Conservation (phyloP, 441 rosid genomes). For the Pelargonium citronellum region DNA sequence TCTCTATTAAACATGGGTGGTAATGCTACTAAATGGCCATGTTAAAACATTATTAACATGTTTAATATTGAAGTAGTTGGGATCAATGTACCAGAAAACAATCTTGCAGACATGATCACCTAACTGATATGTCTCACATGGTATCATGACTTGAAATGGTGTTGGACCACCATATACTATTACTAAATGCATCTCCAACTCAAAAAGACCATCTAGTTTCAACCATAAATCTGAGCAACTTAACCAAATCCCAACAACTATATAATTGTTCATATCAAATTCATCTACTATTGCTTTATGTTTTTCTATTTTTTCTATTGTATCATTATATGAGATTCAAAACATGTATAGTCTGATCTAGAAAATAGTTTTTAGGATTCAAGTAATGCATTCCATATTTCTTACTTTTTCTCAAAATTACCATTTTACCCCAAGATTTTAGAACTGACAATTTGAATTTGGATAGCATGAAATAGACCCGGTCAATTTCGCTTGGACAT, state of each 20-base stretch:
- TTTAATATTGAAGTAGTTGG: neutral
- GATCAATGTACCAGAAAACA: neutral
- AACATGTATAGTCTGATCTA: neutral
- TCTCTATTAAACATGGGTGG: too few relatives aligned
- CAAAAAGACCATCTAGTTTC: neutral
- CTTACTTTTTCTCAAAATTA: too few relatives aligned
- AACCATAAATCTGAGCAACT: neutral
- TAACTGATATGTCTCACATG: slow-evolving; percentile 1
- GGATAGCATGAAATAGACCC: too few relatives aligned
- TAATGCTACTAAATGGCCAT: too few relatives aligned
- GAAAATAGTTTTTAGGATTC: too few relatives aligned
- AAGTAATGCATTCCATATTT: too few relatives aligned
- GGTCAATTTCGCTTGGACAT: too few relatives aligned
- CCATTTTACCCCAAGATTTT: too few relatives aligned
- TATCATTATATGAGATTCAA: neutral
- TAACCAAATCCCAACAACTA: neutral
- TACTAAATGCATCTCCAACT: neutral
- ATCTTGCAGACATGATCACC: neutral
- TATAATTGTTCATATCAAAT: neutral
- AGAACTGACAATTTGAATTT: too few relatives aligned
- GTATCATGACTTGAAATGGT: slow-evolving; percentile 2
- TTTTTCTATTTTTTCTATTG: neutral
- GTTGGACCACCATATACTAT: slow-evolving; percentile 1
- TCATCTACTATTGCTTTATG: neutral
- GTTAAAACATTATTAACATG: too few relatives aligned